phyloP scores from a whole-genome alignment of 345 rosid genomes.

The Pugionium dolabratum region DNA sequence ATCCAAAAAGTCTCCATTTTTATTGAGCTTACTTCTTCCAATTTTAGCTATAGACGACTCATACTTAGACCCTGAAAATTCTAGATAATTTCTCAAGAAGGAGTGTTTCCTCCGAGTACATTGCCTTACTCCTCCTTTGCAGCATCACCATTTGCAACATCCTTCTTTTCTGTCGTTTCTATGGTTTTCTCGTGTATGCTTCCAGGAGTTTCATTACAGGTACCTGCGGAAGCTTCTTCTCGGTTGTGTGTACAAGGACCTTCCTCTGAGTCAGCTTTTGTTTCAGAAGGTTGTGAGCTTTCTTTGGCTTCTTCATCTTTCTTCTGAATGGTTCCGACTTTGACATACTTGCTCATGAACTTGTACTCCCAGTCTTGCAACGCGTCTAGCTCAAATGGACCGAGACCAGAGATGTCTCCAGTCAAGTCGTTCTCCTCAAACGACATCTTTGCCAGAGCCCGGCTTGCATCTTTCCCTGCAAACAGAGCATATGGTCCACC shows the following conservation, averaged over 20 bases:
- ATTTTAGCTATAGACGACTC: constrained; percentile 35
- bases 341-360: constrained; percentile 96
- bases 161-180: constrained; percentile 26
- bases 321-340: constrained; percentile 78
- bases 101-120: neutral
- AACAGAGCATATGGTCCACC: constrained; percentile 95
- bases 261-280: constrained; percentile 44
- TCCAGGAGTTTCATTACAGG: constrained; percentile 27
- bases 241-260: constrained; percentile 41
- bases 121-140: constrained; percentile 27
- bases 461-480: constrained; percentile 97
- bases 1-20: constrained; percentile 23
- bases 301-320: constrained; percentile 48
- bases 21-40: constrained; percentile 27
- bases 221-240: constrained; percentile 27
- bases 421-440: constrained; percentile 90
- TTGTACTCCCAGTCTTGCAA: constrained; percentile 98
- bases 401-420: constrained; percentile 88
- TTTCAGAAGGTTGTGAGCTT: constrained; percentile 45
- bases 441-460: constrained; percentile 98
- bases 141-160: constrained; percentile 28
- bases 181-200: constrained; percentile 24
- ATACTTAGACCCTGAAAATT: constrained; percentile 9
- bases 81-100: constrained; percentile 1
- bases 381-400: constrained; percentile 88